Percentiles rank a stretch among this genome's conserved stretches.
Evolutionary conservation across 177 flowering plant genomes (phyloP).

Genomic region (Vitis hybrid): DNA sequence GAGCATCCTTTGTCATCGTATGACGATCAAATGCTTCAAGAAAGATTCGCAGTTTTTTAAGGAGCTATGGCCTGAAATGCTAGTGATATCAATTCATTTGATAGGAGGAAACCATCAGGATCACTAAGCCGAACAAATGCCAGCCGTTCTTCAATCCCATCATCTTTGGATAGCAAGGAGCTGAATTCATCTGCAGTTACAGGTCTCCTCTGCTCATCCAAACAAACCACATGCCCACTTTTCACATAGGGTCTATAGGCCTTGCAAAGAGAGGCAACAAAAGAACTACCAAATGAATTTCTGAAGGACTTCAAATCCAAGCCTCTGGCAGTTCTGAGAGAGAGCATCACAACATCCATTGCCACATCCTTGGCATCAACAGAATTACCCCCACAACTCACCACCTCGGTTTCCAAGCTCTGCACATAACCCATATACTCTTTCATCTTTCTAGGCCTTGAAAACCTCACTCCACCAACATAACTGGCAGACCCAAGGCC

Average conservation of each 20-base stretch:
- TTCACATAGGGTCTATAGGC: constrained; percentile 57
- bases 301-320: constrained; percentile 55
- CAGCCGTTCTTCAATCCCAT: constrained; percentile 17
- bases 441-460: constrained; percentile 79
- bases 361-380: constrained; percentile 54
- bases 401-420: constrained; percentile 47
- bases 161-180: constrained; percentile 21
- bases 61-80: constrained; percentile 73
- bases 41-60: constrained; percentile 13
- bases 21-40: neutral
- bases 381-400: constrained; percentile 13
- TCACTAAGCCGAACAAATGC: constrained; percentile 73
- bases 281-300: constrained; percentile 55
- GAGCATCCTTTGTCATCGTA: too few relatives aligned
- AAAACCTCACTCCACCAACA: constrained; percentile 60
- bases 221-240: constrained; percentile 74
- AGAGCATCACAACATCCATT: constrained; percentile 82
- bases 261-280: constrained; percentile 47
- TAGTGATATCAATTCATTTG: constrained; percentile 82
- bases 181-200: constrained; percentile 39
- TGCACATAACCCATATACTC: constrained; percentile 61
- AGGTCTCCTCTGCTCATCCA: constrained; percentile 51
- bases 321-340: constrained; percentile 78
- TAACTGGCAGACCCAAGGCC: constrained; percentile 95
- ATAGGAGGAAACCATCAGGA: constrained; percentile 91